phyloP scores from a whole-genome alignment of 768 basidiomycete species.

The Tricholoma bakamatsutake region DNA sequence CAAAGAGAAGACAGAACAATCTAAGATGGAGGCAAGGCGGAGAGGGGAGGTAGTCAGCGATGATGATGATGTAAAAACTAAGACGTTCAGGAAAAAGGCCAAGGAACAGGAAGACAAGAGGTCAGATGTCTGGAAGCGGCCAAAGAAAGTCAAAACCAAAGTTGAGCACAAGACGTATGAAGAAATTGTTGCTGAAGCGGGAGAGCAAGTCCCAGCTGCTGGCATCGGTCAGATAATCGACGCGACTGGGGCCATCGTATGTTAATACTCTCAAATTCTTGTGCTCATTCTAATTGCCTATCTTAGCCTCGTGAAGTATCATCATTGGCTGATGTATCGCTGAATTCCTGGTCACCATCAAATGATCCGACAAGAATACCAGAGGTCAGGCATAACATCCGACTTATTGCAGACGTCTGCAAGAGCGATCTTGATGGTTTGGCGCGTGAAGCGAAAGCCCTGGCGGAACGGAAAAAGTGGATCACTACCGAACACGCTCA shows the following conservation, averaged over 20 bases:
- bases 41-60: conserved; percentile 72
- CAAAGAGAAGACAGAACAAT: conserved; percentile 83
- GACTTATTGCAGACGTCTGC: conserved; percentile 78
- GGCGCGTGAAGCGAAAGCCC: conserved; percentile 80
- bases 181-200: conserved; percentile 87
- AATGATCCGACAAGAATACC: conserved; percentile 86
- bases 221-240: conserved; percentile 89
- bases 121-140: conserved; percentile 80
- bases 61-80: conserved; percentile 53
- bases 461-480: conserved; percentile 76
- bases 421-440: conserved; percentile 84
- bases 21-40: conserved; percentile 72
- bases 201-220: conserved; percentile 44
- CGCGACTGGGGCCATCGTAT: conserved; percentile 86
- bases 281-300: conserved; percentile 3
- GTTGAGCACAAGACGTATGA: conserved; percentile 97
- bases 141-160: conserved; percentile 79
- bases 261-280: conserved; percentile 16
- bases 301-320: conserved; percentile 78
- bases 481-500: conserved; percentile 64
- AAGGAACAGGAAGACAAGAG: conserved; percentile 52
- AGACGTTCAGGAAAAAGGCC: conserved; percentile 46
- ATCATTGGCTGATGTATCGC: conserved; percentile 72
- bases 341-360: conserved; percentile 80
- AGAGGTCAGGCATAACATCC: conserved; percentile 94